A percentile compares a stretch with the other conserved stretches of the same genome.
These are phyloP conservation scores for Coniferiporia weirii DNA, from an alignment of 1,284 basidiomycete genomes.

Conservation along the genomic window DNA sequence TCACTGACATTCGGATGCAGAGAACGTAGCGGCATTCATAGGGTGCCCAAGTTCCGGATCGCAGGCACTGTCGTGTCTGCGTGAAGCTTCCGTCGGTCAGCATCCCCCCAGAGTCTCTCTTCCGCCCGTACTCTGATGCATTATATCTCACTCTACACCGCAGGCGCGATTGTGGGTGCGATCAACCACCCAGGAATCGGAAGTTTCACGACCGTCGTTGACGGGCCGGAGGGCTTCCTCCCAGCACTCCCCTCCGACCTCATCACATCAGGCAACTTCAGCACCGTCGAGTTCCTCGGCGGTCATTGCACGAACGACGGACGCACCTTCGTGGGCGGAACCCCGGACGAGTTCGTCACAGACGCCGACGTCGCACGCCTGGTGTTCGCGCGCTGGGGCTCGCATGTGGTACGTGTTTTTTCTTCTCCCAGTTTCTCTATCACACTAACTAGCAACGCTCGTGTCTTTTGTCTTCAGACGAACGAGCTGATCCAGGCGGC, in stretches of 20 bases:
- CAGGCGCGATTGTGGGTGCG: slow-evolving; percentile 34
- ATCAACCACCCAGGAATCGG: slow-evolving; percentile 34
- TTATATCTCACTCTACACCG: neutral
- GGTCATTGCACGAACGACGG: slow-evolving; percentile 44
- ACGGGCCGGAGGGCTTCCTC: slow-evolving; percentile 34
- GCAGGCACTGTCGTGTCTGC: slow-evolving; percentile 34
- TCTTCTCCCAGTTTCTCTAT: neutral
- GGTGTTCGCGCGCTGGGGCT: slow-evolving; percentile 33
- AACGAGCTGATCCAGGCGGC: slow-evolving; percentile 34
- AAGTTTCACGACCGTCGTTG: slow-evolving; percentile 33
- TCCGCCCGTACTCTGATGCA: neutral
- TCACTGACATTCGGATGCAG: slow-evolving; percentile 19
- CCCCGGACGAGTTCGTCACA: slow-evolving; percentile 34
- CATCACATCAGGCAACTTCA: slow-evolving; percentile 35
- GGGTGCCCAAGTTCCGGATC: slow-evolving; percentile 31
- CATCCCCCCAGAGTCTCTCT: neutral
- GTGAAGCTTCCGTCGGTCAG: slow-evolving; percentile 35
- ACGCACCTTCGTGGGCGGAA: slow-evolving; percentile 35
- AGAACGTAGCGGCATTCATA: slow-evolving; percentile 28
- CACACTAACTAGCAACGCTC: neutral
- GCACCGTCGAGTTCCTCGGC: slow-evolving; percentile 35
- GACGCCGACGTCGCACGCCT: slow-evolving; percentile 36
- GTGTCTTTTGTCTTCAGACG: slow-evolving; percentile 25
- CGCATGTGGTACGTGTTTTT: slow-evolving; percentile 31
- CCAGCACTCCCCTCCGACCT: slow-evolving; percentile 39